A percentile compares a stretch with the other conserved stretches of the same genome.
Evolutionary conservation across 306 rosid species (phyloP).

Genomic region (Oxytropis ochrocephala): DNA sequence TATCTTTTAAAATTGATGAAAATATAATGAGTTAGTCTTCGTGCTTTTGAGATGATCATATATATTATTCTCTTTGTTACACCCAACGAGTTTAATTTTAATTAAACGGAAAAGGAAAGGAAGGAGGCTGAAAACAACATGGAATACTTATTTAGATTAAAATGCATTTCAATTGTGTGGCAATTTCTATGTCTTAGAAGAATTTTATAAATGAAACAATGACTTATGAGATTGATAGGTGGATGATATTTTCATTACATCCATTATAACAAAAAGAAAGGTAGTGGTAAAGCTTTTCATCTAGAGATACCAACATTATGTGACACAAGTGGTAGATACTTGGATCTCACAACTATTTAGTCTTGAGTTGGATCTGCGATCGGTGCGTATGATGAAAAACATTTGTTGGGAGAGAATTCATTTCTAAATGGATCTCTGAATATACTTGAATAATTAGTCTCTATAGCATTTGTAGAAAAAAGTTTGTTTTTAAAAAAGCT

Average conservation of each 20-base stretch:
- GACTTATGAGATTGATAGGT: constrained; percentile 37
- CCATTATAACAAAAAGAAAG: not conserved
- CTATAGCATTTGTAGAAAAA: too few species aligned
- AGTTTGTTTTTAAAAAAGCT: too few species aligned
- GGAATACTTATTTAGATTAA: constrained; percentile 22
- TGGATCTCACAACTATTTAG: too few species aligned
- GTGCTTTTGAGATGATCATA: constrained; percentile 23
- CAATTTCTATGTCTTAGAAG: constrained; percentile 21
- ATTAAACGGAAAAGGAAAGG: constrained; percentile 32
- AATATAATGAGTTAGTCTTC: constrained; percentile 15
- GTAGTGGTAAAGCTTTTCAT: not conserved
- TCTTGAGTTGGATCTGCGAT: too few species aligned
- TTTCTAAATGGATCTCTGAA: too few species aligned
- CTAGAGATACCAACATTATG: too few species aligned
- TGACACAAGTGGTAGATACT: too few species aligned
- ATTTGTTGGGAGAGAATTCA: too few species aligned
- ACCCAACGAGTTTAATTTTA: constrained; percentile 26
- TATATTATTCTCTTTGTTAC: constrained; percentile 31
- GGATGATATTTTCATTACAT: constrained; percentile 15
- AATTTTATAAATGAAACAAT: constrained; percentile 35
- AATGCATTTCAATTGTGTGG: constrained; percentile 29
- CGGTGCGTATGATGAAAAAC: too few species aligned
- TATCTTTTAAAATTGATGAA: not conserved
- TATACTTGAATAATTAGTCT: too few species aligned
- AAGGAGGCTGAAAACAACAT: constrained; percentile 35